Base-by-base conservation (phyloP, 1,139 yeast species). In the Debaryomyces fabryi region DNA sequence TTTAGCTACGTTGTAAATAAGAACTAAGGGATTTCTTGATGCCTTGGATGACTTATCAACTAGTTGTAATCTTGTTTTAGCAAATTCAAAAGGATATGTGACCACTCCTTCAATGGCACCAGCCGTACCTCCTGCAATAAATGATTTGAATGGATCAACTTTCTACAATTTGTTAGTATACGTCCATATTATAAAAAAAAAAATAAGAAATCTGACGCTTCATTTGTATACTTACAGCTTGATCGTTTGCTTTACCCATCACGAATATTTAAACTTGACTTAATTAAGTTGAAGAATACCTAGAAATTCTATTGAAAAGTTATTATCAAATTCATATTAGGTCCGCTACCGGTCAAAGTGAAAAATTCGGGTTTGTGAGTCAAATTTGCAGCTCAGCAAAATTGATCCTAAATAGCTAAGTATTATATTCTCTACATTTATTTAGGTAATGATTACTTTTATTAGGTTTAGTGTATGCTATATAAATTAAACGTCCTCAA, bases 51-150 rank as follows among this genome's bases (percentile, higher is more conserved):
- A 64, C 63, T 86, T 87, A 63, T 86, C 89, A 29, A 88, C 83
- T 52, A 93, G 78, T 70, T 93, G 99, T 43, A 93, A 77, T 53
- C 98, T 75, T 6, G 99, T 93, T 64, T 93, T 93, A 40, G 98
- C 97, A 70, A 92, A 93, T 67, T 93, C 99, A 67, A 93, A 93
- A 1, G 99, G 99, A 65, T 91, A 93, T 0, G 97, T 92, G 44
- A 88, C 78, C 36, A 83, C 82, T 27, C 97, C 97, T 69, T 92
- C 98, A 41, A 90, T 79, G 35, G 96, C 97, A 52, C 98, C 98
- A 1, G 97, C 98, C 0, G 89, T 74, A 45, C 96, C 96, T 47
- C 98, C 98, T 9, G 97, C 97, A 15, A 90, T 78, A 62, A 92
- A 88, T 2, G 97, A 90, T 65, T 82, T 84, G 52, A 79, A 59